Evolutionary conservation across 192 early-diverging fungal species (phyloP).

Genomic region (Linnemannia exigua): DNA sequence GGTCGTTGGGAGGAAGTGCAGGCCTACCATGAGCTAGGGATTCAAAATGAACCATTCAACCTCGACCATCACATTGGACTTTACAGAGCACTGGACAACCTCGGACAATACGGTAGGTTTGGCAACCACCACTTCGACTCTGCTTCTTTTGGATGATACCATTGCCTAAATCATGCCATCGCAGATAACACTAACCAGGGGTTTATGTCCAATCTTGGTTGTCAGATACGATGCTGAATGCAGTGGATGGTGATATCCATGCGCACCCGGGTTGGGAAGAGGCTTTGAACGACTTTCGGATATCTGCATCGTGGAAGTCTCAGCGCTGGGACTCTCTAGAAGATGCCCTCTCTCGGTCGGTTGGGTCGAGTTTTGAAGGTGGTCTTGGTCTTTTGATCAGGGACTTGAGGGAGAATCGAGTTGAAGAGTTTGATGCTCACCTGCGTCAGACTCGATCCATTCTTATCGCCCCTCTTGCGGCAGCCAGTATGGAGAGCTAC

Average conservation of each 20-base stretch:
- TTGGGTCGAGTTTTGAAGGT: constrained; percentile 67
- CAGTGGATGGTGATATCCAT: constrained; percentile 31
- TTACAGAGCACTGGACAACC: constrained; percentile 77
- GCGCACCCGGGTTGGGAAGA: constrained; percentile 66
- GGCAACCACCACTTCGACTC: not conserved
- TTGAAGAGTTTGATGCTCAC: constrained; percentile 38
- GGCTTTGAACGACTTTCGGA: constrained; percentile 60
- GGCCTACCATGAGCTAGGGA: constrained; percentile 70
- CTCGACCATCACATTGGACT: constrained; percentile 69
- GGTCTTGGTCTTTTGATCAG: constrained; percentile 67
- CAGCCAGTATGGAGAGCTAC: constrained; percentile 78
- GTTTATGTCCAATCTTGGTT: not conserved
- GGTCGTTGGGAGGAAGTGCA: constrained; percentile 79
- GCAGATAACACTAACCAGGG: not conserved
- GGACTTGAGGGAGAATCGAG: constrained; percentile 57
- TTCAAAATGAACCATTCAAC: constrained; percentile 61
- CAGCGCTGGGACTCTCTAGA: constrained; percentile 72
- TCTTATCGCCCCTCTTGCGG: constrained; percentile 66
- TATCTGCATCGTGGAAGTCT: constrained; percentile 78
- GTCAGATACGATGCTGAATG: constrained; percentile 29
- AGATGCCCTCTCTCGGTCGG: constrained; percentile 47
- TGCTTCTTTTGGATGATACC: not conserved
- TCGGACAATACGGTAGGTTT: constrained; percentile 76
- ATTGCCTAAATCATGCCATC: not conserved
- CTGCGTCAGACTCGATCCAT: constrained; percentile 60